phyloP scores from a whole-genome alignment of 108 stramenopile genomes.

The Mayamaea pseudoterrestris region DNA sequence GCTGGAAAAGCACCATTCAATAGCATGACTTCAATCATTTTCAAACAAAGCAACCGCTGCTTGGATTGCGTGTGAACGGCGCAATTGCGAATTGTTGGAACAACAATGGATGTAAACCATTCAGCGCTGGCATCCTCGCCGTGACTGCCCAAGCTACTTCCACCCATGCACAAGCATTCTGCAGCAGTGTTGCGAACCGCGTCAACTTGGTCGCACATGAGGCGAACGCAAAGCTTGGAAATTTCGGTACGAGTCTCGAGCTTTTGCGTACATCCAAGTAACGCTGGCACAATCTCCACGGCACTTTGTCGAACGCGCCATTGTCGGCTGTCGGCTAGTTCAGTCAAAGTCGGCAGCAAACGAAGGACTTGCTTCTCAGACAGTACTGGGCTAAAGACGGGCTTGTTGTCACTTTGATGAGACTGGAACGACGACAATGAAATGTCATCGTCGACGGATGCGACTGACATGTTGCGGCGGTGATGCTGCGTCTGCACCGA shows the following conservation, averaged over 20 bases:
- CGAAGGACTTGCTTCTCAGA: slow-evolving; percentile 73
- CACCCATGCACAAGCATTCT: slow-evolving; percentile 76
- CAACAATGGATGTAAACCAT: slow-evolving; percentile 70
- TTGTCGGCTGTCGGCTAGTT: slow-evolving; percentile 67
- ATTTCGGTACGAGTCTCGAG: slow-evolving; percentile 76
- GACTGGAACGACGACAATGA: slow-evolving; percentile 61
- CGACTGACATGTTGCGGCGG: slow-evolving; percentile 15
- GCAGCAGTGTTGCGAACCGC: slow-evolving; percentile 76
- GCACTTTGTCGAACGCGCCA: slow-evolving; percentile 86
- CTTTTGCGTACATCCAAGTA: slow-evolving; percentile 69
- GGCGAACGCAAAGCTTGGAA: slow-evolving; percentile 52
- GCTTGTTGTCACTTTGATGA: slow-evolving; percentile 42
- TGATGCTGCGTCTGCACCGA: slow-evolving; percentile 17
- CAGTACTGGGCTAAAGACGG: slow-evolving; percentile 76
- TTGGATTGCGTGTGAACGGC: slow-evolving; percentile 50
- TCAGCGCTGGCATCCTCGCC: slow-evolving; percentile 64
- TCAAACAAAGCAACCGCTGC: slow-evolving; percentile 63
- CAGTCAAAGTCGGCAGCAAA: slow-evolving; percentile 73
- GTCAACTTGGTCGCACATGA: slow-evolving; percentile 74
- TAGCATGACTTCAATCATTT: slow-evolving; percentile 77
- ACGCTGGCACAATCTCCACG: slow-evolving; percentile 84
- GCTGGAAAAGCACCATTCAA: slow-evolving; percentile 36
- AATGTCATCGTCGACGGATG: slow-evolving; percentile 45
- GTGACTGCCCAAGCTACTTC: slow-evolving; percentile 69
- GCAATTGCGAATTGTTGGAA: slow-evolving; percentile 60